A percentile compares a stretch with the other conserved stretches of the same genome.
phyloP scores from a whole-genome alignment of 257 asterid genomes.

The Coffea canephora region DNA sequence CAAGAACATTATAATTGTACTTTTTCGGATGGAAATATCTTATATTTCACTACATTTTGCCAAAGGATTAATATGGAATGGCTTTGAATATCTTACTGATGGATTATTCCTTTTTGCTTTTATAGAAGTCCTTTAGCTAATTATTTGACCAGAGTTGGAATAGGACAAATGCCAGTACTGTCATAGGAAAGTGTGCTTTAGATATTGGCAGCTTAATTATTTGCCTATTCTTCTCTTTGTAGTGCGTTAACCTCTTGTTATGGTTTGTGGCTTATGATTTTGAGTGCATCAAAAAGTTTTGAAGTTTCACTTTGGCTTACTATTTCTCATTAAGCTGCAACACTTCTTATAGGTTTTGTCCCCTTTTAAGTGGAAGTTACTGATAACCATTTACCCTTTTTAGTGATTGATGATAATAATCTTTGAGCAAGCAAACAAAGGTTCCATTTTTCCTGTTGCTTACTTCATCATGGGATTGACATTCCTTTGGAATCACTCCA shows the following conservation, averaged over 20 bases:
- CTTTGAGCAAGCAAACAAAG: background rate
- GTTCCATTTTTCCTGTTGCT: no score
- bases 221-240: background rate
- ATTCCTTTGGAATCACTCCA: background rate
- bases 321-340: background rate
- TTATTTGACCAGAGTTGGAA: background rate
- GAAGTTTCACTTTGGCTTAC: background rate
- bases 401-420: background rate
- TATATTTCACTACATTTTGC: conserved; percentile 6
- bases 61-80: background rate
- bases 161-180: background rate
- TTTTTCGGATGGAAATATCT: conserved; percentile 7
- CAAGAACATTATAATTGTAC: background rate
- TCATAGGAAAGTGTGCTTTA: background rate
- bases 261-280: background rate
- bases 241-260: background rate
- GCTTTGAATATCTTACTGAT: no score
- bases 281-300: background rate
- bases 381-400: background rate
- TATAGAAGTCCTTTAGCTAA: background rate
- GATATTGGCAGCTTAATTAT: background rate
- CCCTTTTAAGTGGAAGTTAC: background rate
- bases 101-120: background rate
- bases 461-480: background rate
- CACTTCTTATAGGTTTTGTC: background rate